Evolutionary conservation across 768 basidiomycete genomes (phyloP).

Genomic region (Phaeotremella fagi): DNA sequence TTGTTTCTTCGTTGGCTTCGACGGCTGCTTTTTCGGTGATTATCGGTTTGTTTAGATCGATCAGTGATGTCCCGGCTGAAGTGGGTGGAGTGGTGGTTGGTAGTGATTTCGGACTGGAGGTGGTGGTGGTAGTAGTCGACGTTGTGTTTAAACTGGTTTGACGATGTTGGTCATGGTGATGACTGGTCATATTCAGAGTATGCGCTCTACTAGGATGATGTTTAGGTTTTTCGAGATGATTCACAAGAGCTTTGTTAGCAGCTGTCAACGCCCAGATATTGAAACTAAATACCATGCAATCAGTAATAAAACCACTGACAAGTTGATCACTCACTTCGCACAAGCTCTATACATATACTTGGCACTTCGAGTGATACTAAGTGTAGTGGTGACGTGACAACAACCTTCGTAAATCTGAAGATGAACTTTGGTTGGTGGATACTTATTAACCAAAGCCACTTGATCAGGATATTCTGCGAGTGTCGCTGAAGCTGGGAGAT

Average conservation of each 20-base stretch:
- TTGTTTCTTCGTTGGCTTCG: constrained; percentile 26
- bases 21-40: constrained; percentile 24
- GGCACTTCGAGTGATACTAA: constrained; percentile 36
- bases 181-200: neutral
- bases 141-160: neutral
- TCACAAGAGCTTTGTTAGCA: constrained; percentile 33
- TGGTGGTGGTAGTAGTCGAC: neutral
- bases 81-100: neutral
- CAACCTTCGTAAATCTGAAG: constrained; percentile 46
- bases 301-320: neutral
- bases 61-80: constrained; percentile 6
- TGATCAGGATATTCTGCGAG: constrained; percentile 38
- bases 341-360: constrained; percentile 42
- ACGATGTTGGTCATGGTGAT: neutral
- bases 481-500: constrained; percentile 25
- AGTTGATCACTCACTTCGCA: constrained; percentile 44
- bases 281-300: constrained; percentile 26
- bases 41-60: constrained; percentile 38
- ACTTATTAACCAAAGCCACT: constrained; percentile 30
- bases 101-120: neutral
- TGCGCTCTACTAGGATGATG: neutral
- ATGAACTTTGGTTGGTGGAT: constrained; percentile 44
- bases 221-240: constrained; percentile 7
- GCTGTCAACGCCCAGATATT: constrained; percentile 44
- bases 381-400: constrained; percentile 40